Evolutionary conservation across 2,329 filamentous ascomycete genomes (phyloP), one percentile per base, ranked within the genome.

Genomic region (Cordyceps fumosorosea): DNA sequence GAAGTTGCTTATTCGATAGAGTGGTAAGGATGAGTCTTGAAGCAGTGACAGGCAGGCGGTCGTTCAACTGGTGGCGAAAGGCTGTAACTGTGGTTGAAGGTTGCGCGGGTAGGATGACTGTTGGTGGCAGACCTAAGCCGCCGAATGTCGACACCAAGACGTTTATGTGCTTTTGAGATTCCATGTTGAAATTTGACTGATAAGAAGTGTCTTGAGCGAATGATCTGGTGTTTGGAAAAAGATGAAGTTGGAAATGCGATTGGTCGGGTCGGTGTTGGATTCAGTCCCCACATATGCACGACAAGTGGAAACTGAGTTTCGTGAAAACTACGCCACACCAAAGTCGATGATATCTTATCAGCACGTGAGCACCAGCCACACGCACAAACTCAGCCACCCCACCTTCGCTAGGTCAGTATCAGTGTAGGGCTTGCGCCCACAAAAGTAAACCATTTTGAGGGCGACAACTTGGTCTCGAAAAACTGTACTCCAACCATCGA

Each of bases 111-210:
- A 97, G 80, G 5, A 89, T 86, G 40, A 96, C 80, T 0, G 92
- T 96, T n/a, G 89, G 79, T 2, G 93, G 92, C 7, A 96, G 83
- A 53, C 88, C 87, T 20, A 96, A 83, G 65, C 93, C 93, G 8
- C 88, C 82, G 70, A 98, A 93, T 65, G 89, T 91, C 68, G 91
- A 88, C 64, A 99, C 80, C 63, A 98, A 84, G 65, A 98, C 81
- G 76, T 96, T 96, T 72, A 96, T 78, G 45, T 78, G 84, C 16
- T 44, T n/a, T 65, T 73, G 75, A 1, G 80, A 69, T 45, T 79
- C 77, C 86, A 90, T 90, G 16, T 44, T 63, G 40, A n/a, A n/a
- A 8, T 5, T 42, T 47, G 32, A 51, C 18, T 56, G 37, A 22
- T 22, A 40, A 34, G n/a, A 26, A 52, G 60, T 20, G 2, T 54